Evolutionary conservation across 2,329 filamentous ascomycete genomes (phyloP).

Genomic region (Pyrenochaeta sp.): DNA sequence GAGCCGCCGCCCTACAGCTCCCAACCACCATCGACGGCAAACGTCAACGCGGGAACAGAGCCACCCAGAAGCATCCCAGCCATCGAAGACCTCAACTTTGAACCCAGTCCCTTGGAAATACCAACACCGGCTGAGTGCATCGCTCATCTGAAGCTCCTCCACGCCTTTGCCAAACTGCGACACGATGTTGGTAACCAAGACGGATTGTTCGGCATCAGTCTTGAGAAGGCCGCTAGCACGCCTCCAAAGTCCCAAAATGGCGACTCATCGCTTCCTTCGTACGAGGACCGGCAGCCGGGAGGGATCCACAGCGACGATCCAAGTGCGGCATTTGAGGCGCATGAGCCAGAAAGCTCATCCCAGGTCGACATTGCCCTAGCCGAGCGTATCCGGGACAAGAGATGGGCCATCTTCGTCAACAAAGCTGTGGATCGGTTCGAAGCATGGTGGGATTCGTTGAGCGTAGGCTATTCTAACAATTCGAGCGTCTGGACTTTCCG

Average conservation of each 20-base stretch:
- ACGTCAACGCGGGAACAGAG: not conserved
- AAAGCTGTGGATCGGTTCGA: slow-evolving; percentile 73
- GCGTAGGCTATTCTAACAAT: slow-evolving; percentile 2
- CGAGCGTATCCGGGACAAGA: slow-evolving; percentile 70
- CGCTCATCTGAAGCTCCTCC: slow-evolving; percentile 76
- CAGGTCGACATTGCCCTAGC: slow-evolving; percentile 36
- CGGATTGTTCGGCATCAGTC: slow-evolving; percentile 68
- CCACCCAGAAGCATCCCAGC: not conserved
- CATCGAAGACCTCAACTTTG: slow-evolving; percentile 37
- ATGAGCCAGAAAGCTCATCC: slow-evolving; percentile 1
- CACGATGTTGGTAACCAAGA: slow-evolving; percentile 71
- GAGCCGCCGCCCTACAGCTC: slow-evolving; percentile 20
- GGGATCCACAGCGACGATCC: slow-evolving; percentile 42
- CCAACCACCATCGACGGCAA: slow-evolving; percentile 5
- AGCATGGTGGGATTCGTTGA: slow-evolving; percentile 64
- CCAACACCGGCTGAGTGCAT: slow-evolving; percentile 67
- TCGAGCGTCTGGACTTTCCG: slow-evolving; percentile 13
- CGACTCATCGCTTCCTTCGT: slow-evolving; percentile 37
- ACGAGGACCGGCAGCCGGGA: slow-evolving; percentile 44
- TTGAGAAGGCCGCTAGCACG: slow-evolving; percentile 4
- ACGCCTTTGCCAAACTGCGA: slow-evolving; percentile 71
- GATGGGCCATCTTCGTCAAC: slow-evolving; percentile 75
- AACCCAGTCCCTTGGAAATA: slow-evolving; percentile 42
- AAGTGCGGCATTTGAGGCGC: not conserved
- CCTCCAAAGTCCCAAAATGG: not conserved